Conservation (phyloP, 768 basidiomycete species). For the Lentinus tigrinus region DNA sequence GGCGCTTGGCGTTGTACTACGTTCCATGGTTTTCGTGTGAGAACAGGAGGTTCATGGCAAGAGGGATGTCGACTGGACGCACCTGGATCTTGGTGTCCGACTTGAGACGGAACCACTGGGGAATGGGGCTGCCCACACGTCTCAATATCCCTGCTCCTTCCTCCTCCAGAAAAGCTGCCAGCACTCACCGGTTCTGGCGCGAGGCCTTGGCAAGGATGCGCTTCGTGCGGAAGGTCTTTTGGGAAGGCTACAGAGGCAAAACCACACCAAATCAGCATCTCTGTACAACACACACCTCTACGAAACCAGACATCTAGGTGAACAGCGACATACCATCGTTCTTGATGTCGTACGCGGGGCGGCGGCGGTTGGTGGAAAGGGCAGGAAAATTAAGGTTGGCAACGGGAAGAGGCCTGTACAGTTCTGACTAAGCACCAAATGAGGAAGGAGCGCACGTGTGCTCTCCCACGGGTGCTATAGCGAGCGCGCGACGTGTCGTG, state of each 20-base stretch:
- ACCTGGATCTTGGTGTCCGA: conserved; percentile 94
- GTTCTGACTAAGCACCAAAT: conserved; percentile 32
- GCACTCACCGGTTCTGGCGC: conserved; percentile 86
- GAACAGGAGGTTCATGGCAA: neutral
- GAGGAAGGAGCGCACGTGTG: conserved; percentile 1
- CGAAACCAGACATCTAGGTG: neutral
- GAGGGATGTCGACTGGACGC: conserved; percentile 9
- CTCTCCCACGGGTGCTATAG: conserved; percentile 9
- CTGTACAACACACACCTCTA: neutral
- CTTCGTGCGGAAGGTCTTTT: conserved; percentile 98
- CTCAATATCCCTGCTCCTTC: neutral
- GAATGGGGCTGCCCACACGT: conserved; percentile 72
- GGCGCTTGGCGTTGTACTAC: conserved; percentile 92
- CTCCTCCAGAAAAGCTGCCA: neutral
- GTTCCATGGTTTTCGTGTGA: neutral
- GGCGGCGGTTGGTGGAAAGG: conserved; percentile 23
- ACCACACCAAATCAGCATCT: conserved; percentile 50
- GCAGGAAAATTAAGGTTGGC: conserved; percentile 30
- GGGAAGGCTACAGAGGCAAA: conserved; percentile 73
- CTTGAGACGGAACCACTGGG: conserved; percentile 99
- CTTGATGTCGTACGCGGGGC: conserved; percentile 27
- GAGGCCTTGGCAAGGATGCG: conserved; percentile 93
- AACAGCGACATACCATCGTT: conserved; percentile 29
- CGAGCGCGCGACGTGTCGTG: conserved; percentile 16
- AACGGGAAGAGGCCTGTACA: conserved; percentile 26